Evolutionary conservation across 179 eudicot genomes (phyloP).

Genomic region (Silene noctiflora): DNA sequence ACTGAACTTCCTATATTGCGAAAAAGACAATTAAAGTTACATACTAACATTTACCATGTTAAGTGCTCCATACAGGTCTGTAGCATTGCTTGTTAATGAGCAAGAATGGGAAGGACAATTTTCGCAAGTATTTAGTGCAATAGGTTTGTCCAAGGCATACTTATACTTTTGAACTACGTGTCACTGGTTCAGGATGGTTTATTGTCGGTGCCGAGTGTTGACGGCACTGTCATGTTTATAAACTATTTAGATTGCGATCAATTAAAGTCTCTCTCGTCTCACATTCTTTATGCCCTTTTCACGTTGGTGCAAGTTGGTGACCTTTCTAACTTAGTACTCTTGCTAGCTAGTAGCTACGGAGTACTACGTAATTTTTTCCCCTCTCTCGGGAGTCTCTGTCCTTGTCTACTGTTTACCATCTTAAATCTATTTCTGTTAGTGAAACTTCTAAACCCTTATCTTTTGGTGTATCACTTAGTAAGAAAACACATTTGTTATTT

Average conservation of each 20-base stretch:
- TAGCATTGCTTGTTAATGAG: conserved; percentile 1
- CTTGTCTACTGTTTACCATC: background rate
- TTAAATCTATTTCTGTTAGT: background rate
- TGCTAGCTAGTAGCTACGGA: background rate
- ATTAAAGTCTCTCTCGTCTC: background rate
- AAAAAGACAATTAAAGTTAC: background rate
- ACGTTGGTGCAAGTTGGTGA: background rate
- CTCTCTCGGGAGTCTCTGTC: background rate
- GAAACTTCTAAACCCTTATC: background rate
- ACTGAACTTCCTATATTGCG: background rate
- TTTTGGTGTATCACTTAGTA: background rate
- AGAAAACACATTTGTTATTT: background rate
- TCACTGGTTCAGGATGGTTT: background rate
- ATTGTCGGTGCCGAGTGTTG: background rate
- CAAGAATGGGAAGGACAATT: background rate
- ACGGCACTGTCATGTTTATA: background rate
- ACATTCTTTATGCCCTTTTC: background rate
- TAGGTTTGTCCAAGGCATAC: background rate
- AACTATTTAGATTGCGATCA: background rate
- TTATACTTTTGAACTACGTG: background rate
- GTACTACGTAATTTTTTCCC: too few species aligned
- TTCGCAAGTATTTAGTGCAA: background rate
- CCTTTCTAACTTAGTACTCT: background rate
- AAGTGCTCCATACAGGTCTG: background rate
- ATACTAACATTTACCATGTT: background rate